Evolutionary conservation across 371 early-diverging fungal species (phyloP).

Genomic region (Syncephalis plumigaleata): DNA sequence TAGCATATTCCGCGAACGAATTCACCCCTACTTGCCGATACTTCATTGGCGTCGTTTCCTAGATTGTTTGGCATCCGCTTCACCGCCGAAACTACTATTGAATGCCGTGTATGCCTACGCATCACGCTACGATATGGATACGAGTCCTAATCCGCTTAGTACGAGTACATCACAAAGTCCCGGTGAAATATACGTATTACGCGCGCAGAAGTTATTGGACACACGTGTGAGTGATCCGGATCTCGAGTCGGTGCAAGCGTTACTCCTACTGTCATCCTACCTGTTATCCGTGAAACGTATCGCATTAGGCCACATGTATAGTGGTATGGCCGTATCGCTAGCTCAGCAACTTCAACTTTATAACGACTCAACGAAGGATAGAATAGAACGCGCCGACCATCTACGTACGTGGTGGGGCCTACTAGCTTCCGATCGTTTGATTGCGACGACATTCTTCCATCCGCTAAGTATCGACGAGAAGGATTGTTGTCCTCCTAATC

Average conservation of each 20-base stretch:
- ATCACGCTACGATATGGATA: constrained; percentile 19
- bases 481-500: no score
- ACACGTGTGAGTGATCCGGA: no score
- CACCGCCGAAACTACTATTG: constrained; percentile 32
- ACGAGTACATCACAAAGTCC: no score
- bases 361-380: constrained; percentile 11
- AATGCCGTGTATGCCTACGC: constrained; percentile 55
- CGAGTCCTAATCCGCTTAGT: no score
- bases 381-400: no score
- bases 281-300: no score
- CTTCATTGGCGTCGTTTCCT: constrained; percentile 42
- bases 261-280: constrained; percentile 1
- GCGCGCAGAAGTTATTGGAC: no score
- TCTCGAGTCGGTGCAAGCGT: not conserved
- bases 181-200: no score
- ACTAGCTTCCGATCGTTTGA: no score
- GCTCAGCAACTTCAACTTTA: constrained; percentile 41
- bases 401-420: no score
- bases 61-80: constrained; percentile 11
- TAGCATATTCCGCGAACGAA: constrained; percentile 38
- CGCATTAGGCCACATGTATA: constrained; percentile 12
- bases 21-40: constrained; percentile 46
- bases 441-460: no score
- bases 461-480: no score
- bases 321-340: constrained; percentile 40